These are phyloP conservation scores for Sechiopsis laciniata DNA, from an alignment of 306 rosid genomes.

Conservation along the genomic window DNA sequence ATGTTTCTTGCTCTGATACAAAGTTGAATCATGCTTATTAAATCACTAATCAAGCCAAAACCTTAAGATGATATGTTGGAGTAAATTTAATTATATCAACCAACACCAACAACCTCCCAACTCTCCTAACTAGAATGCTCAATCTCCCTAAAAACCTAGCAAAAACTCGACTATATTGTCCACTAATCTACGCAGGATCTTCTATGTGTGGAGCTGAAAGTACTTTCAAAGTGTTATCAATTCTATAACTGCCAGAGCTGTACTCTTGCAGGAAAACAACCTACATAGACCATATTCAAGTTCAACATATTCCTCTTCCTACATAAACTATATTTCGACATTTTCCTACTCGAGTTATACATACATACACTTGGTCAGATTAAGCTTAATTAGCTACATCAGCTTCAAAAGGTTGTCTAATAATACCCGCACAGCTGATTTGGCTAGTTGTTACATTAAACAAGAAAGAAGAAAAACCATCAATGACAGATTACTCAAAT, in stretches of 20 bases:
- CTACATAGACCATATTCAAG: background rate
- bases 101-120: too few relatives aligned
- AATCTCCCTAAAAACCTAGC: too few relatives aligned
- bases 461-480: background rate
- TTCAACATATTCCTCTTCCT: background rate
- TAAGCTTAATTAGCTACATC: background rate
- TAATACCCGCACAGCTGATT: background rate
- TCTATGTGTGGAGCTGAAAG: constrained; percentile 2
- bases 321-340: too few relatives aligned
- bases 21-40: too few relatives aligned
- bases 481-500: background rate
- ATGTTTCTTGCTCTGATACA: too few relatives aligned
- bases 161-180: background rate
- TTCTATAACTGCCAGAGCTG: background rate
- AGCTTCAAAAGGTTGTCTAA: background rate
- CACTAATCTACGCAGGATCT: background rate
- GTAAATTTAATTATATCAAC: too few relatives aligned
- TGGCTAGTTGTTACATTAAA: background rate
- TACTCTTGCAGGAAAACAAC: background rate
- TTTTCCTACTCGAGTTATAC: background rate
- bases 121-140: too few relatives aligned
- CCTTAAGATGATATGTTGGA: too few relatives aligned
- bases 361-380: background rate
- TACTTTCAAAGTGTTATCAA: background rate
- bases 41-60: too few relatives aligned